Evolutionary conservation across 2,329 filamentous ascomycete species (phyloP), one percentile per base, ranked within the genome.

Genomic region (Thyridium curvatum): DNA sequence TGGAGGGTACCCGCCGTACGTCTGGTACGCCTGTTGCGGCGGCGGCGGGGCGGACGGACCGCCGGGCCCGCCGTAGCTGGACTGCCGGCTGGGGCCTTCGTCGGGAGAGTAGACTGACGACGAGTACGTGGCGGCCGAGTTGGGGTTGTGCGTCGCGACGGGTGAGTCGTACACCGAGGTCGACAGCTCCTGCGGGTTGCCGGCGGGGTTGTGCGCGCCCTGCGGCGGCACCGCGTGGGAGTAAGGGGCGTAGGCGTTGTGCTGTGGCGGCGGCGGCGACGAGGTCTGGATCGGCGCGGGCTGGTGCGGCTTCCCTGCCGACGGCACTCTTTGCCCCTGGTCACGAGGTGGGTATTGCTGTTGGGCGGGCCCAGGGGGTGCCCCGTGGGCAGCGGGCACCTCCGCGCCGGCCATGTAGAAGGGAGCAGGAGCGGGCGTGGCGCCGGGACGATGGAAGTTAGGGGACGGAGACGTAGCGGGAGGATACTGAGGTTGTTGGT

Each of bases 161-260:
- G 84, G 85, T 4, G 84, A 85, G 58, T 89, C 84, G 53, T 89
- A 90, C 9, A 77, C 78, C 1, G 84, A 85, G 1, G 85, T 88
- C 18, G 84, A 82, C 34, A 91, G 68, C 62, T 91, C 86, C 60
- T 90, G 86, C 1, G 85, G 79, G 46, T 79, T 77, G 18, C 81
- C 79, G 50, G 84, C 84, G 10, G 77, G 84, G 57, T 79, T 83
- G 52, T 81, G 75, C 4, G 79, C 81, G 13, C 59, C 62, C 14
- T 55, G 62, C 42, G 60, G 64, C 39, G 60, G 69, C 57, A 58
- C 35, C 12, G 71, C 32, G 60, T 52, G 45, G 16, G 43, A 46
- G 18, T 75, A 77, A 6, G 67, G 56, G 30, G 65, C 57, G 51
- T 79, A 78, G 30, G 69, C 60, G 31, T 59, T 61, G 44, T 64